Base-by-base conservation (phyloP, 1,139 yeast species). In the Yamadazyma oceani region DNA sequence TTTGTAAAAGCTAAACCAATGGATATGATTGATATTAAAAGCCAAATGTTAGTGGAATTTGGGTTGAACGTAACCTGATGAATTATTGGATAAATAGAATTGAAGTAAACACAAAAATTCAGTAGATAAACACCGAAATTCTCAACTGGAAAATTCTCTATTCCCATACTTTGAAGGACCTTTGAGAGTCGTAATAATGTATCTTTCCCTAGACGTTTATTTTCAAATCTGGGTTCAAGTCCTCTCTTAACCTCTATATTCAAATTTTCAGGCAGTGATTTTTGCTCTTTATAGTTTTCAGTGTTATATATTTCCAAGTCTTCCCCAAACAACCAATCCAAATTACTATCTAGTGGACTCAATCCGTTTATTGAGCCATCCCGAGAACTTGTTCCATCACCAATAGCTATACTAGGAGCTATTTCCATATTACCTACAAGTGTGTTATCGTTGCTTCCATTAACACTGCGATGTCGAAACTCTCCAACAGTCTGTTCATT, bases 31-130 rank as follows among this genome's bases (percentile, higher is more conserved):
- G 62, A 55, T 3, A 64, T 60, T 30, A 71, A 43, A 30, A 70
- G 48, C 23, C 57, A 51, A 1, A 60, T 49, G 38, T 62, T 53
- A 15, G 52, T 44, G 11, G 44, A 42, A 31, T 61, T 55, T 4
- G 68, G 59, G 37, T 60, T 54, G 42, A 68, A 69, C 1, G 73
- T 61, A 6, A 71, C 58, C 12, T 59, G 48, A 46, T 71, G 76
- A n/a, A 71, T 47, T 25, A 64, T 48, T 1, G 69, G 69, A 43
- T 56, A 63, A 8, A 59, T 45, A 22, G 55, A 52, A 33, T 54
- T 59, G 39, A 63, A 63, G 32, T 57, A 48, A 22, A 43, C 42
- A 66, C 69, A 63, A 43, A 51, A 63, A 22, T 26, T 23, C 7
- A 19, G 19, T 19, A 19, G 8, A 19, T 19, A 19, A 19, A 6